These are phyloP conservation scores for Talaromyces sp. DNA, from an alignment of 2,329 filamentous ascomycete species.

Conservation along the genomic window DNA sequence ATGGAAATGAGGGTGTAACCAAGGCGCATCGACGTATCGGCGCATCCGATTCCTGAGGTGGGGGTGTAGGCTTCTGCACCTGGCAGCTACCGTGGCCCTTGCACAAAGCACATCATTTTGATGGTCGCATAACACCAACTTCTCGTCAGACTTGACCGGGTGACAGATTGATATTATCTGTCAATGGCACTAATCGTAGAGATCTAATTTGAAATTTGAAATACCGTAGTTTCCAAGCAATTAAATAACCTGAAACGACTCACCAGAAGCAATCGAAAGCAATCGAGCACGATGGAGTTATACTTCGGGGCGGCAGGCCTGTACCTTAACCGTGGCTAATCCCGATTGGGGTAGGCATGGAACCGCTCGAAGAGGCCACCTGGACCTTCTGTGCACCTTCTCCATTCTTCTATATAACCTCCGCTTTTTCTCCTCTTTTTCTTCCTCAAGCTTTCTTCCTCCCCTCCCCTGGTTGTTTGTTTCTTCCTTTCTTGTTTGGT, in stretches of 20 bases:
- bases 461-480: conserved; percentile 17
- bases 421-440: conserved; percentile 24
- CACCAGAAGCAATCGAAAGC: not conserved
- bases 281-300: not conserved
- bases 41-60: conserved; percentile 17
- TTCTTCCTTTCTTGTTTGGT: conserved; percentile 26
- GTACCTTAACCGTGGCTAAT: conserved; percentile 20
- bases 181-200: too few species aligned
- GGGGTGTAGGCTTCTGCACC: conserved; percentile 9
- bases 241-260: not conserved
- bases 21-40: conserved; percentile 2
- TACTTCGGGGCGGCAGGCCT: conserved; percentile 9
- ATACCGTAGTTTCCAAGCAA: too few species aligned
- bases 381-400: conserved; percentile 36
- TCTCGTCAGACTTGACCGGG: not conserved
- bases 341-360: conserved; percentile 28
- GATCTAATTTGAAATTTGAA: too few species aligned
- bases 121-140: not conserved
- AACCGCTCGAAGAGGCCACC: conserved; percentile 45
- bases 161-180: too few species aligned
- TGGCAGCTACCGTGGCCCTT: conserved; percentile 1
- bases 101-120: conserved; percentile 2
- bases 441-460: conserved; percentile 14
- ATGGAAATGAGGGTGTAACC: conserved; percentile 1
- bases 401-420: conserved; percentile 34